Conservation (phyloP, 2,329 filamentous ascomycete genomes). For the Xylariaceae sp. region DNA sequence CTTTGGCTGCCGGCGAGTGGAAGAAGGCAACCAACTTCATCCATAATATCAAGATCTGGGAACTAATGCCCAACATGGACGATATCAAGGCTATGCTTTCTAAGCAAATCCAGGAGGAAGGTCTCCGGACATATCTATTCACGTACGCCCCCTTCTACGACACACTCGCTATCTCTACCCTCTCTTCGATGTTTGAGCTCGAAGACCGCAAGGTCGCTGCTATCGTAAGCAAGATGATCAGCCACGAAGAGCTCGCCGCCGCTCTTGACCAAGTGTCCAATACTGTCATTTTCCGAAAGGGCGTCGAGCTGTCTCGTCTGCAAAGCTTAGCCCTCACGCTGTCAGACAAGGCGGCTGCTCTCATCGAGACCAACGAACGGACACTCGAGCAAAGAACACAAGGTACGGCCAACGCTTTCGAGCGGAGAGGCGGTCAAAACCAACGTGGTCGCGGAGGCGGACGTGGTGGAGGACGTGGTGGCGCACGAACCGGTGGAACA, state of each 20-base stretch:
- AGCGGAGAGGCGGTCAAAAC: conserved; percentile 79
- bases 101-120: conserved; percentile 97
- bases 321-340: conserved; percentile 93
- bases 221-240: conserved; percentile 98
- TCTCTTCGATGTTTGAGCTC: conserved; percentile 94
- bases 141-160: conserved; percentile 99
- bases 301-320: conserved; percentile 91
- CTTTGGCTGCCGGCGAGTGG: conserved; percentile 95
- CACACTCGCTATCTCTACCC: conserved; percentile 79
- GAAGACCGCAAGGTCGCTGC: conserved; percentile 87
- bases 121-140: conserved; percentile 96
- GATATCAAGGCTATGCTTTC: conserved; percentile 97
- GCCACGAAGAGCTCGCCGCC: conserved; percentile 93
- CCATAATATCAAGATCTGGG: conserved; percentile 99
- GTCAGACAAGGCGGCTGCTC: conserved; percentile 90
- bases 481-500: conserved; percentile 48
- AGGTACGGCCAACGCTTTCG: conserved; percentile 91
- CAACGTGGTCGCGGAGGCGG: conserved; percentile 59
- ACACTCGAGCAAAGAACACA: conserved; percentile 96
- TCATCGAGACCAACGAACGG: conserved; percentile 97
- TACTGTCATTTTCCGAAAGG: conserved; percentile 98
- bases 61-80: conserved; percentile 86
- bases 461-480: conserved; percentile 42
- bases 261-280: conserved; percentile 97
- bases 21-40: conserved; percentile 93